Evolutionary conservation across 805 yeast genomes (phyloP).

Genomic region (Peterozyma toletana): DNA sequence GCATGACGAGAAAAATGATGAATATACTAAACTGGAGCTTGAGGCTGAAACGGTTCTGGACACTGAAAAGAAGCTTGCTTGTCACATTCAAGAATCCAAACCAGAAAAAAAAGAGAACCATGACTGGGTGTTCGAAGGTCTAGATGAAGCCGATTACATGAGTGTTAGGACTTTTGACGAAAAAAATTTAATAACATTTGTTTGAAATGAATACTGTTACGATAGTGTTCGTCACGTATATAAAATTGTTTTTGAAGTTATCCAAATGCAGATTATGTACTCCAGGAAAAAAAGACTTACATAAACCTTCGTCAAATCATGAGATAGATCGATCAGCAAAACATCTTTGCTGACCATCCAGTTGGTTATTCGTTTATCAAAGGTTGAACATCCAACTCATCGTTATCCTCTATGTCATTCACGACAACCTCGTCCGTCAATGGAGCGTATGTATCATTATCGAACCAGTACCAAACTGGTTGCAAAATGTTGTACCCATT

Average conservation of each 20-base stretch:
- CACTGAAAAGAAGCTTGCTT: too few relatives aligned
- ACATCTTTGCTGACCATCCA: neutral
- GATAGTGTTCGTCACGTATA: too few relatives aligned
- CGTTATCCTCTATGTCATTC: neutral
- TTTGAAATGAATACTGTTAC: too few relatives aligned
- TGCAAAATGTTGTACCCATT: conserved; percentile 23
- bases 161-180: conserved; percentile 9
- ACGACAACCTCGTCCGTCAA: neutral
- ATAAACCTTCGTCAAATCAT: too few relatives aligned
- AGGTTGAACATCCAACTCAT: neutral
- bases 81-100: too few relatives aligned
- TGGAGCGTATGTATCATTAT: neutral
- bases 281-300: too few relatives aligned
- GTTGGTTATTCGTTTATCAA: neutral
- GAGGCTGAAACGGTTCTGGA: too few relatives aligned
- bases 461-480: conserved; percentile 34
- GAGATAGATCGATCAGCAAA: too few relatives aligned
- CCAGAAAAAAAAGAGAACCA: neutral
- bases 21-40: too few relatives aligned
- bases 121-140: conserved; percentile 12
- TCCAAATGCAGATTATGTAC: too few relatives aligned
- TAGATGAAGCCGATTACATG: conserved; percentile 14
- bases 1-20: too few relatives aligned
- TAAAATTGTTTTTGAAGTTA: too few relatives aligned
- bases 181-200: neutral